Evolutionary conservation across 2,329 filamentous ascomycete species (phyloP), one percentile per base, ranked within the genome.

Genomic region (Fusarium sublunatum): DNA sequence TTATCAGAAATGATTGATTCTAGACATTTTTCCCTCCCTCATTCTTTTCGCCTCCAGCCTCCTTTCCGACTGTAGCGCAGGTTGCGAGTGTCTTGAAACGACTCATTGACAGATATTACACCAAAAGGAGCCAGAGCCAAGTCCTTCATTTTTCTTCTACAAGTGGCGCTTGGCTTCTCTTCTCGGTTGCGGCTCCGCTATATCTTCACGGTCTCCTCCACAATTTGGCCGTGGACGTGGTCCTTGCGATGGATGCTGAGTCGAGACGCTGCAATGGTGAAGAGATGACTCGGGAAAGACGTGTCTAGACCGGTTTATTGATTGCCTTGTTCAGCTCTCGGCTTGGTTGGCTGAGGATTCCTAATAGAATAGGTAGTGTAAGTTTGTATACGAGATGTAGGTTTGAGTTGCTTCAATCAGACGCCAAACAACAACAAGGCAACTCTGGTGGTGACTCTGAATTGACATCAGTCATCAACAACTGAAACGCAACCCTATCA

Each of bases 141-240:
- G 26, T 26, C 28, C 13, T 39, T 29, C 36, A 22, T 28, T 24
- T 32, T 28, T 26, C 19, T 11, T 19, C 41, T 25, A n/a, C 15
- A 31, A 22, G 56, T 59, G 54, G 40, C 54, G 54, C 54, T 34
- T 46, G 58, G 47, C 31, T 51, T 36, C 29, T 48, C 34, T 39
- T 51, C 50, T 24, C 46, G 31, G 32, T 25, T 68, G 67, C 67
- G 67, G 67, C 67, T 70, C 67, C 67, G 67, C 67, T 59, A 38
- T 28, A 40, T 58, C 25, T 44, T 19, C 12, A n/a, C 7, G 13
- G 50, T 48, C 38, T 34, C 38, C 48, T 68, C 60, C 57, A 67
- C 47, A 55, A 54, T 48, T 54, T 48, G 42, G 46, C 61, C 62
- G 41, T 36, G 40, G 24, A 13, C 13, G 39, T 11, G 22, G 12